Evolutionary conservation across 257 asterid species (phyloP), one percentile per base, ranked within the genome.

Genomic region (Sherardia arvensis): DNA sequence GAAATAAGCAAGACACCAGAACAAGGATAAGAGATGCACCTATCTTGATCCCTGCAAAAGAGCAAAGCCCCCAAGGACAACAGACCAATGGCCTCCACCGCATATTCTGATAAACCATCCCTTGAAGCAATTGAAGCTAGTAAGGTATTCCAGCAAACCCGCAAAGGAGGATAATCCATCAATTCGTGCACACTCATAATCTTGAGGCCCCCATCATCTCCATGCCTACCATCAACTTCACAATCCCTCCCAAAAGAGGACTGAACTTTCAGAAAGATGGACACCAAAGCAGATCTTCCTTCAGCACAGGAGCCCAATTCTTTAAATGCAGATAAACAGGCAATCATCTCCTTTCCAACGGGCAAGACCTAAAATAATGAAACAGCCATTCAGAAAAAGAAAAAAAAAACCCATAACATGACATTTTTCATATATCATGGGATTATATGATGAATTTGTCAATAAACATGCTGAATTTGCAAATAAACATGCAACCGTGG

Each of bases 81-180:
- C 53, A 74, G 47, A 58, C 84, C 78, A 64, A 90, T 75, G 65
- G 88, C 96, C 72, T 76, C 69, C 56, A 84, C 77, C 62, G 79
- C 71, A 71, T 82, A 73, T 61, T 58, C 79, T 21, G 65, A 85
- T 45, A 81, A 78, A 76, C 73, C 77, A 81, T 87, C 82, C 76
- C 73, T 71, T 54, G 84, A 77, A 71, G 76, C 78, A 73, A 88
- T 71, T 5, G 91, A 77, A 64, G 70, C 73, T 49, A 82, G 43
- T 68, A 84, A 71, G 53, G 71, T 68, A 54, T 63, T 77, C 97
- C 94, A 93, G 84, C 99, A 93, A 77, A 77, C 72, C 47, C 77
- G 82, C 73, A 93, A 67, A 66, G 99, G 97, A 74, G 91, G 90
- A 47, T 70, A 66, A 69, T 77, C 86, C 77, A 71, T 85, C 96